Percentiles rank a stretch among this genome's conserved stretches.
These are phyloP conservation scores for Tetradesmus obliquus DNA, from an alignment of 139 green algal species.

Conservation along the genomic window DNA sequence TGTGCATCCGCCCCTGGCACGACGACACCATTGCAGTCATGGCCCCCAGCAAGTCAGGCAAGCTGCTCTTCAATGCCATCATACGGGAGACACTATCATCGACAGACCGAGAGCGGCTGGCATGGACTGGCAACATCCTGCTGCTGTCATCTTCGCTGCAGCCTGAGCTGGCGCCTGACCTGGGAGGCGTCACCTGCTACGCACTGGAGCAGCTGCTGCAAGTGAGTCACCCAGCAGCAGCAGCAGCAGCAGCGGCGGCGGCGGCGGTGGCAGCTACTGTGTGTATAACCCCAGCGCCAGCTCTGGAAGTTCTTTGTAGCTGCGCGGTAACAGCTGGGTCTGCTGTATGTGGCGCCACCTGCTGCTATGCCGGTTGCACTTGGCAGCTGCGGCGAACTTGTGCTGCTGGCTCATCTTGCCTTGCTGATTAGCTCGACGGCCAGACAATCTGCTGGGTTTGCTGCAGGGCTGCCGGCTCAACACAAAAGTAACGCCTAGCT, in stretches of 20 bases:
- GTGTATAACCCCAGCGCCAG: background rate
- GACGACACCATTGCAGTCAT: constrained; percentile 36
- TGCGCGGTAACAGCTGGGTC: too few species aligned
- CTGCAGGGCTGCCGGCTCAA: too few species aligned
- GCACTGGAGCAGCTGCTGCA: background rate
- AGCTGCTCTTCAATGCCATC: constrained; percentile 17
- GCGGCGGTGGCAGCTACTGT: background rate
- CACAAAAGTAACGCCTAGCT: too few species aligned
- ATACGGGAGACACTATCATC: constrained; percentile 2
- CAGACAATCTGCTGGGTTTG: too few species aligned
- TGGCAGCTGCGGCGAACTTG: too few species aligned
- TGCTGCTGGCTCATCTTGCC: too few species aligned
- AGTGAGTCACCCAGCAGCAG: background rate
- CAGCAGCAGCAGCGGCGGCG: background rate
- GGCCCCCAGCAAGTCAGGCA: constrained; percentile 12
- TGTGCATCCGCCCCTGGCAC: constrained; percentile 23
- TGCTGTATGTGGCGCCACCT: too few species aligned
- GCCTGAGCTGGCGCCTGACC: background rate
- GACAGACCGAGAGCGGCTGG: background rate
- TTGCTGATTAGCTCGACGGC: too few species aligned
- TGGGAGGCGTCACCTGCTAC: constrained; percentile 13
- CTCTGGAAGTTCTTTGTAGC: too few species aligned
- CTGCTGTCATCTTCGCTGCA: background rate
- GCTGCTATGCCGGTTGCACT: too few species aligned
- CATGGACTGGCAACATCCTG: constrained; percentile 22